A percentile compares a stretch with the other conserved stretches of the same genome.
phyloP scores from a whole-genome alignment of 2,329 filamentous ascomycete species.

The Penicillium olsonii region DNA sequence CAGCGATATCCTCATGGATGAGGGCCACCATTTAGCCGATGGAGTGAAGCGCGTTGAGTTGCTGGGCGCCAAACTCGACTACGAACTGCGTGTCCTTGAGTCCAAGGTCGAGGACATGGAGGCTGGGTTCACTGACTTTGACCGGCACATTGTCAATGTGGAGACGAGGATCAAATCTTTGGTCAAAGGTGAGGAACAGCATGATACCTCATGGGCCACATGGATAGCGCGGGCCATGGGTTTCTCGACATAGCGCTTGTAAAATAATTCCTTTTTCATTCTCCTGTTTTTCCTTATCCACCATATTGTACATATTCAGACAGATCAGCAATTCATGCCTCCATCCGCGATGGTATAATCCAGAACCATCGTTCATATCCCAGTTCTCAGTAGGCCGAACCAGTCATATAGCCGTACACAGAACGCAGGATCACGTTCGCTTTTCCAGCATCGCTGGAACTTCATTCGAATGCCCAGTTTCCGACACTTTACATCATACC shows the following conservation, averaged over 20 bases:
- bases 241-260: slow-evolving; percentile 20
- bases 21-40: slow-evolving; percentile 69
- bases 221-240: slow-evolving; percentile 47
- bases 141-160: slow-evolving; percentile 72
- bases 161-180: slow-evolving; percentile 66
- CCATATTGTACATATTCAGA: slow-evolving; percentile 29
- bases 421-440: neutral
- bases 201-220: slow-evolving; percentile 62
- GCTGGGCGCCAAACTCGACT: slow-evolving; percentile 82
- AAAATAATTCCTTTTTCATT: slow-evolving; percentile 21
- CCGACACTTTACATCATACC: slow-evolving; percentile 48
- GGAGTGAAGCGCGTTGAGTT: slow-evolving; percentile 76
- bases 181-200: slow-evolving; percentile 64
- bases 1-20: slow-evolving; percentile 68
- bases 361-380: slow-evolving; percentile 17
- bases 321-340: slow-evolving; percentile 18
- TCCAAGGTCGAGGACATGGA: slow-evolving; percentile 85
- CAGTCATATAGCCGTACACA: slow-evolving; percentile 13
- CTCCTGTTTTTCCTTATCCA: slow-evolving; percentile 21
- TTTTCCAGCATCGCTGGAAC: neutral
- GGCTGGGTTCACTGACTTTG: slow-evolving; percentile 76
- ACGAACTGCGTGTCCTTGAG: slow-evolving; percentile 80
- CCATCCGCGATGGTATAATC: slow-evolving; percentile 25
- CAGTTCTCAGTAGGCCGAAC: slow-evolving; percentile 5
- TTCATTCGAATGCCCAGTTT: neutral